Percentiles rank a stretch among this genome's conserved stretches.
These are phyloP conservation scores for Xylariaceae sp. DNA, from an alignment of 2,329 filamentous ascomycete species.

Conservation along the genomic window DNA sequence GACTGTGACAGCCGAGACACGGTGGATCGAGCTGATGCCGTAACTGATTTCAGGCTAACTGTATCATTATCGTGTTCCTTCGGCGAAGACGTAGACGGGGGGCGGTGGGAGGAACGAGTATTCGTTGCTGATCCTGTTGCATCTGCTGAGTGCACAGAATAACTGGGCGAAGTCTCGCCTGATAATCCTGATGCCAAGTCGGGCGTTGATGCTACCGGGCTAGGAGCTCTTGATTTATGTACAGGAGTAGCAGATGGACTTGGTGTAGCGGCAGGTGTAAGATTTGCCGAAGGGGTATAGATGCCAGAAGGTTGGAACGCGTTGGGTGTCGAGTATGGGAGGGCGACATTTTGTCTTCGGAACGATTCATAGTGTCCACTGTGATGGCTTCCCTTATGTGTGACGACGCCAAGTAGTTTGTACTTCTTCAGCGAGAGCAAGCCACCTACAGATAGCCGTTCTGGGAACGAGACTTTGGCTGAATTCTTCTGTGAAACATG, in stretches of 20 bases:
- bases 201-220: conserved; percentile 53
- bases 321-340: conserved; percentile 82
- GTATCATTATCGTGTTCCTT: conserved; percentile 55
- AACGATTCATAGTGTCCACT: conserved; percentile 98
- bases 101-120: conserved; percentile 23
- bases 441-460: conserved; percentile 81
- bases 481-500: conserved; percentile 87
- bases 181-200: conserved; percentile 52
- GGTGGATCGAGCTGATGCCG: conserved; percentile 61
- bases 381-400: conserved; percentile 93
- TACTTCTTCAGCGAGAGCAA: conserved; percentile 80
- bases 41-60: conserved; percentile 61
- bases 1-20: conserved; percentile 55
- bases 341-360: conserved; percentile 78
- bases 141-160: conserved; percentile 41
- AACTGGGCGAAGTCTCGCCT: conserved; percentile 45
- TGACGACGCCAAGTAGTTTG: conserved; percentile 84
- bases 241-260: conserved; percentile 52
- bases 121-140: conserved; percentile 29
- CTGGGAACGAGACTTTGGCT: conserved; percentile 91
- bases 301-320: conserved; percentile 77
- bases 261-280: conserved; percentile 50
- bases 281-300: conserved; percentile 69
- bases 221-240: conserved; percentile 45
- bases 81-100: conserved; percentile 33